Evolutionary conservation across 768 basidiomycete genomes (phyloP), one percentile per base, ranked within the genome.

Genomic region (Termitomyces sp.): DNA sequence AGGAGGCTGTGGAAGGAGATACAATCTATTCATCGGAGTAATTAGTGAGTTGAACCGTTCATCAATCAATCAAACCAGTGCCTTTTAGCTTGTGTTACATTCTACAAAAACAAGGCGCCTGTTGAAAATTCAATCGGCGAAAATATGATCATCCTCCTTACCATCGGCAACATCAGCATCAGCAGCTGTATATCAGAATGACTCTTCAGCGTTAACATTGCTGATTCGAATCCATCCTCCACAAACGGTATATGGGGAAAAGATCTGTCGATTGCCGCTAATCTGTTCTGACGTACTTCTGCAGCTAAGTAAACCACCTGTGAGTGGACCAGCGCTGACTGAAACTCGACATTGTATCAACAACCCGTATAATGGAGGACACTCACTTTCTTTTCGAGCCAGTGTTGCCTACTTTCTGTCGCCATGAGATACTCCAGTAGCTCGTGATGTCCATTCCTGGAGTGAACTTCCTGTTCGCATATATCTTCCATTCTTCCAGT

Each of bases 1-100:
- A 12, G 74, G 74, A 10, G 72, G 74, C 11, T 67, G 64, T 11
- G 67, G 65, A 38, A 72, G 63, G 38, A 71, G 70, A 62, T 68
- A 70, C 12, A 71, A 29, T 40, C 71, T 72, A 32, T n/a, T 31
- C 57, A 37, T 46, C 34, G 20, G 56, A 45, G 32, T 15, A 11
- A 47, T 48, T 31, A 48, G 32, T 51, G 42, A 53, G 34, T 59
- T n/a, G 50, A 36, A 34, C 5, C 12, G 11, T 49, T 56, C 31
- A 61, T 38, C 43, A 38, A 9, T 20, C 36, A 20, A 57, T 5
- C 11, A 46, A 52, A 38, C 8, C 11, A 42, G 40, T 47, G 59
- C 65, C 56, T 54, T 56, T 55, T 58, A 9, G 20, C 42, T 11
- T 31, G 46, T 4, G 12, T 61, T 8, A 29, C 47, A 40, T 3